A percentile compares a stretch with the other conserved stretches of the same genome.
These are phyloP conservation scores for Hypoxylon lienhwacheense DNA, from an alignment of 495 filamentous ascomycete genomes.

Conservation along the genomic window DNA sequence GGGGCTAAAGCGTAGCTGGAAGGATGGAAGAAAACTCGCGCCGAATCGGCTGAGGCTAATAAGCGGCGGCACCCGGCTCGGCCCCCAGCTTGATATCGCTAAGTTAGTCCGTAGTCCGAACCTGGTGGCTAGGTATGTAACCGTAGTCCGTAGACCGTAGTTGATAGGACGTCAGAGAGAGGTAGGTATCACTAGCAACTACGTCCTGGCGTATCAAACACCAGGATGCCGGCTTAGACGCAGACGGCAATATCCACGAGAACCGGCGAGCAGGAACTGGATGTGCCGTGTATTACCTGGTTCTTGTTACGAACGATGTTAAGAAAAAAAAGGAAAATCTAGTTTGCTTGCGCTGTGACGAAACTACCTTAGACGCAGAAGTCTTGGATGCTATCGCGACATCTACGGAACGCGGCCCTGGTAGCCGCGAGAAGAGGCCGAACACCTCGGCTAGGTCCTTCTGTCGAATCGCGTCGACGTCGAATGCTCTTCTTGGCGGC, in stretches of 20 bases:
- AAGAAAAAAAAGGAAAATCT: neutral
- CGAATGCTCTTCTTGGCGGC: slow-evolving; percentile 18
- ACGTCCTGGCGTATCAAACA: too few relatives aligned
- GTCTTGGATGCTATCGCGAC: slow-evolving; percentile 2
- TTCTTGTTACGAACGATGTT: too few relatives aligned
- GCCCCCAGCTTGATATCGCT: slow-evolving; percentile 1
- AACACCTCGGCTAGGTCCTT: slow-evolving; percentile 12
- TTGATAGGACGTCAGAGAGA: too few relatives aligned
- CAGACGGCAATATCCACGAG: too few relatives aligned
- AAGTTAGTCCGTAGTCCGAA: neutral
- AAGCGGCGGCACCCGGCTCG: slow-evolving; percentile 20
- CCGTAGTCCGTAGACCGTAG: too few relatives aligned
- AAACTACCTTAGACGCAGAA: too few relatives aligned
- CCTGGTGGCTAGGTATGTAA: too few relatives aligned
- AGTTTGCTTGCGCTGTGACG: neutral
- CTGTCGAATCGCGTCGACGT: slow-evolving; percentile 17
- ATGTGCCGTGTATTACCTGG: too few relatives aligned
- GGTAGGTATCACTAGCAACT: too few relatives aligned
- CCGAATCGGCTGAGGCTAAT: slow-evolving; percentile 17
- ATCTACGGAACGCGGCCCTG: slow-evolving; percentile 31
- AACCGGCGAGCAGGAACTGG: too few relatives aligned
- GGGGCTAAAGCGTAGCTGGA: neutral
- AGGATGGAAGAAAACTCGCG: too few relatives aligned
- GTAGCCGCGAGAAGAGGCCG: slow-evolving; percentile 17
- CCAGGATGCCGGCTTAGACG: too few relatives aligned